Conservation (phyloP, 306 rosid species). For the Macrotyloma uniflorum region DNA sequence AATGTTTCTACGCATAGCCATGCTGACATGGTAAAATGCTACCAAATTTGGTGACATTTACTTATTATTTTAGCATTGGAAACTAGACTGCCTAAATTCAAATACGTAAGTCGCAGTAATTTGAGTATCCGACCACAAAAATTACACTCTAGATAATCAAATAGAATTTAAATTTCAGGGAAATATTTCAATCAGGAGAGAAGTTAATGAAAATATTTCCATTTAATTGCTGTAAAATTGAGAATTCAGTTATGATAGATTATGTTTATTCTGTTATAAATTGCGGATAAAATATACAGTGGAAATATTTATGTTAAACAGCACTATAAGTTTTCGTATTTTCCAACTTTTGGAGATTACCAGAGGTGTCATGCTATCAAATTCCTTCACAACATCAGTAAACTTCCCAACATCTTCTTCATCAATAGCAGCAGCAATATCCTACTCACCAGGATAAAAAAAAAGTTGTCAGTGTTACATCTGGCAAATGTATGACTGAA, state of each 20-base stretch:
- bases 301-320: not conserved
- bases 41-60: not conserved
- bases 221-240: constrained; percentile 11
- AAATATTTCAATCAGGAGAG: not conserved
- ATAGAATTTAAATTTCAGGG: not conserved
- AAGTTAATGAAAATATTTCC: constrained; percentile 19
- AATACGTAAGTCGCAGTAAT: not conserved
- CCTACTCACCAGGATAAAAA: constrained; percentile 51
- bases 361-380: constrained; percentile 95
- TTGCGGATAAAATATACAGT: constrained; percentile 6
- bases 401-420: constrained; percentile 86
- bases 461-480: constrained; percentile 23
- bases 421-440: constrained; percentile 78
- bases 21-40: not conserved
- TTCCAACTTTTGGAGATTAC: constrained; percentile 45
- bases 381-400: constrained; percentile 90
- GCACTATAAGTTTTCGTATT: not conserved
- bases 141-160: not conserved
- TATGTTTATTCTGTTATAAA: constrained; percentile 8
- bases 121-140: not conserved
- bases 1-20: constrained; percentile 13
- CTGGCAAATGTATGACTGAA: not conserved
- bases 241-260: not conserved
- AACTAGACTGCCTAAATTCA: constrained; percentile 11
- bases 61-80: not conserved